Evolutionary conservation across 1,284 basidiomycete species (phyloP).

Genomic region (Cystobasidium sp.): DNA sequence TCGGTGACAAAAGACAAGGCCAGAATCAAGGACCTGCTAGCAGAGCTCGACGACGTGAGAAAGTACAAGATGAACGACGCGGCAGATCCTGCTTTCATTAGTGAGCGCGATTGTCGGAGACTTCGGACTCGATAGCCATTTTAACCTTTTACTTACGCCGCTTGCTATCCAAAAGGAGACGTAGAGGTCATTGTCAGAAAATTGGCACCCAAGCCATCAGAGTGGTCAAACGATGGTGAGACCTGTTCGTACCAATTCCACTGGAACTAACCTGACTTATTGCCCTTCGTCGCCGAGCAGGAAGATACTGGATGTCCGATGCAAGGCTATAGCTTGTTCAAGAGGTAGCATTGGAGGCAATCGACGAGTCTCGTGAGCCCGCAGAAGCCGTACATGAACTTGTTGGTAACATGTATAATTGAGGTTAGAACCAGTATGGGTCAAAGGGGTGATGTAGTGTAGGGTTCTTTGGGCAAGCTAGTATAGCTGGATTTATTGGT

Average conservation of each 20-base stretch:
- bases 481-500: no score
- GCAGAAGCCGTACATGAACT: neutral
- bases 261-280: neutral
- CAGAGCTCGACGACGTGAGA: neutral
- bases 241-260: neutral
- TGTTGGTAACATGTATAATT: no score
- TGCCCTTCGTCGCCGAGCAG: neutral
- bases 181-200: neutral
- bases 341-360: neutral
- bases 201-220: neutral
- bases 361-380: neutral
- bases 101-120: no score
- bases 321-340: neutral
- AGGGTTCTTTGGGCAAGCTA: no score
- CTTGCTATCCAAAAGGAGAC: neutral
- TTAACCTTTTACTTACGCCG: neutral
- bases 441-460: no score
- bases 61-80: no score
- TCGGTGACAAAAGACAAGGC: neutral
- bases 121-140: no score
- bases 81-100: no score
- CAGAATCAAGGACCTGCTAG: neutral
- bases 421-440: no score
- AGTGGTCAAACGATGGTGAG: conserved; percentile 7
- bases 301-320: neutral